Evolutionary conservation across 2,329 filamentous ascomycete genomes (phyloP).

Genomic region (Ustulina deusta): DNA sequence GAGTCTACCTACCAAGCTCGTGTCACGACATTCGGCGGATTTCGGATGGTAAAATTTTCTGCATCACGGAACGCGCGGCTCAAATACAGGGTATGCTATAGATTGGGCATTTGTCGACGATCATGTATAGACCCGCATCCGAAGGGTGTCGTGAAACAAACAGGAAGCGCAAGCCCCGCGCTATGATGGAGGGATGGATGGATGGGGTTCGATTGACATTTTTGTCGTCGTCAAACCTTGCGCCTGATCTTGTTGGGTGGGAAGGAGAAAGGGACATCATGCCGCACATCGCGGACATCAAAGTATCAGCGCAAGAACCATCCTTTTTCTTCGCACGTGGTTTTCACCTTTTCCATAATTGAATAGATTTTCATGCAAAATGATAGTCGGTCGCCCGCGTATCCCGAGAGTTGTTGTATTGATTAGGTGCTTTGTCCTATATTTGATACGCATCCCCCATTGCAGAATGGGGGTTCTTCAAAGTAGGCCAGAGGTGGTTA

Average conservation of each 20-base stretch:
- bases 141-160: constrained; percentile 25
- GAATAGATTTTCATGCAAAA: constrained; percentile 13
- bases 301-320: not conserved
- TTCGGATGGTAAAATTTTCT: constrained; percentile 14
- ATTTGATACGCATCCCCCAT: not conserved
- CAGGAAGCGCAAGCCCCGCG: not conserved
- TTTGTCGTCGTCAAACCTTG: constrained; percentile 1
- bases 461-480: no score
- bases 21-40: constrained; percentile 13
- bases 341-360: not conserved
- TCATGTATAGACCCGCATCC: constrained; percentile 42
- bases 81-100: constrained; percentile 34
- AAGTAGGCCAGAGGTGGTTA: no score
- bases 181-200: constrained; percentile 9
- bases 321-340: not conserved
- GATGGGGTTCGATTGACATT: not conserved
- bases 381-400: not conserved
- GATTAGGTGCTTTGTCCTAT: not conserved
- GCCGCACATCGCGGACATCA: constrained; percentile 2
- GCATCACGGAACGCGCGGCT: constrained; percentile 32
- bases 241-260: not conserved
- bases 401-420: not conserved
- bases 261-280: not conserved
- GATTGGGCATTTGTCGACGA: constrained; percentile 35
- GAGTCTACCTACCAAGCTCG: constrained; percentile 5